Evolutionary conservation across 2,329 filamentous ascomycete genomes (phyloP), one percentile per base, ranked within the genome.

Genomic region (Didymosphaeria variabile): DNA sequence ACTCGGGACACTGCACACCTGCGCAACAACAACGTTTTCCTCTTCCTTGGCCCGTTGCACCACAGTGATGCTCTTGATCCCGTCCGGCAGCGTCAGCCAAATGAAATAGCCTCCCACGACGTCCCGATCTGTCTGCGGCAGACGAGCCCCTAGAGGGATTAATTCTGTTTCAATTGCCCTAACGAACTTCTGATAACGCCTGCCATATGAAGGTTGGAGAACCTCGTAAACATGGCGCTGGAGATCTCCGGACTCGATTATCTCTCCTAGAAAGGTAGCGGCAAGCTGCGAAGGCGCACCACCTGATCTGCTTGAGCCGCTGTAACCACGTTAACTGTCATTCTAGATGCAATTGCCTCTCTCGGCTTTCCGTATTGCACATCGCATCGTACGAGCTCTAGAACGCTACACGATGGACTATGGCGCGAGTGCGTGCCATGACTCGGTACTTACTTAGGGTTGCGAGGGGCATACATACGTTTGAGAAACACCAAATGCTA

Each of bases 61-160:
- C 34, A 93, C 80, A 8, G 84, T 82, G 34, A 79, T 79, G 38
- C 85, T 87, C 9, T 83, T 81, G 57, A 90, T 79, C 47, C 73
- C 58, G 64, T 75, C 64, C 0, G 89, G 88, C 5, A 97, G 77
- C 1, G 82, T 84, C 29, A 96, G 77, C 93, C 93, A 97, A 51
- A 97, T 81, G 75, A 97, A 97, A 75, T 94, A 97, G 0, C 93
- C 93, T 0, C 93, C 93, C 32, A 89, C 90, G 3, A 89, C 76
- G 3, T 80, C 74, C 36, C 81, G 77, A 58, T 80, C 75, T 1
- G 76, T 69, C 58, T 85, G 78, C 15, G 77, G 76, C 40, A 82
- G 61, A 69, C 77, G 67, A 80, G 91, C 85, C 1, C 89, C 90
- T 0, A 91, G 79, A 0, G 90, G 90, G 0, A 84, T 72, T 1